These are phyloP conservation scores for Wickerhamiella nectarea DNA, from an alignment of 805 yeast genomes.

Conservation along the genomic window DNA sequence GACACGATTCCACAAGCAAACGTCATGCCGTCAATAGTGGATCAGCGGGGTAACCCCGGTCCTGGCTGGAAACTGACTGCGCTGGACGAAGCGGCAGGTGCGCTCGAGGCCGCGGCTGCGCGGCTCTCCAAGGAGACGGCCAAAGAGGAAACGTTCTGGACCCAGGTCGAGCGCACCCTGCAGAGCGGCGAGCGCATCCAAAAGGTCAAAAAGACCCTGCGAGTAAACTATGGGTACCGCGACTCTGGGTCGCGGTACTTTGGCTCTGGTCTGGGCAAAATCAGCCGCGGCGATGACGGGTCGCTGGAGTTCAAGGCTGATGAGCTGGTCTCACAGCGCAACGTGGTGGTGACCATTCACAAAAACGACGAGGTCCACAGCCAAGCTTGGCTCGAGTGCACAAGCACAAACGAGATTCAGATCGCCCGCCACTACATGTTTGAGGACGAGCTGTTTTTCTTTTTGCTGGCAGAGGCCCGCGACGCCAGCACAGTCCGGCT, in stretches of 20 bases:
- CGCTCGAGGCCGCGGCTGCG: slow-evolving; percentile 38
- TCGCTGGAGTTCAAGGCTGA: slow-evolving; percentile 31
- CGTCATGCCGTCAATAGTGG: slow-evolving; percentile 1
- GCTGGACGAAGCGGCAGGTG: slow-evolving; percentile 39
- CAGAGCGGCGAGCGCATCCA: slow-evolving; percentile 46
- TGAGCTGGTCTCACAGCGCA: slow-evolving; percentile 30
- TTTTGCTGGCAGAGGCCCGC: slow-evolving; percentile 63
- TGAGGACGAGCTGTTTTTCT: slow-evolving; percentile 79
- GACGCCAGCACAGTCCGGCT: slow-evolving; percentile 53
- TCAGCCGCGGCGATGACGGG: slow-evolving; percentile 28
- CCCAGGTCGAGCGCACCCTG: slow-evolving; percentile 32
- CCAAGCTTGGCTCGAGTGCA: slow-evolving; percentile 19
- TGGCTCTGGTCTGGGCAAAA: slow-evolving; percentile 58
- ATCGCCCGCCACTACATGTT: slow-evolving; percentile 62
- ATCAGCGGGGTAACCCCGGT: slow-evolving; percentile 28
- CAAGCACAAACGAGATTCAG: slow-evolving; percentile 33
- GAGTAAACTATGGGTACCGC: slow-evolving; percentile 80
- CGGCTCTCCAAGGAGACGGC: slow-evolving; percentile 40
- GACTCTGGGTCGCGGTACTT: slow-evolving; percentile 74
- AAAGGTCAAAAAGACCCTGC: slow-evolving; percentile 49
- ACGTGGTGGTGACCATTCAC: slow-evolving; percentile 46
- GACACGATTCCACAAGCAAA: not conserved
- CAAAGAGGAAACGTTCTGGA: slow-evolving; percentile 61
- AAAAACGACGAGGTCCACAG: slow-evolving; percentile 34
- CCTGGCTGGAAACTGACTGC: slow-evolving; percentile 80